Evolutionary conservation across 257 asterid genomes (phyloP), one percentile per base, ranked within the genome.

Genomic region (Fraxinus cuspidata): DNA sequence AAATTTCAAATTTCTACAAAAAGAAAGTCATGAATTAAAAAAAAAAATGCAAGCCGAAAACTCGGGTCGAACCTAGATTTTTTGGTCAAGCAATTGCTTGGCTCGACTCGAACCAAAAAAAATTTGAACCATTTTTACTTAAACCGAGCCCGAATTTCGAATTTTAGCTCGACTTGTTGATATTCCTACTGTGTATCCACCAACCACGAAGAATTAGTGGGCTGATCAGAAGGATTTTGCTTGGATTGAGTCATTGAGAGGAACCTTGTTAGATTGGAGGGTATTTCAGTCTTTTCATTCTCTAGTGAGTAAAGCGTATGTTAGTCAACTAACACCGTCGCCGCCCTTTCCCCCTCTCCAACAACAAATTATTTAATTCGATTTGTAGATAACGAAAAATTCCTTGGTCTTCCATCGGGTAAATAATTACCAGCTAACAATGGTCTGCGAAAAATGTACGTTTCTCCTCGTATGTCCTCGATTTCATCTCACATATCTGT

Each of bases 401-500:
- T 63, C 76, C 31, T 71, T 56, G 11, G 42, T 19, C 67, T 29
- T 32, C 69, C 4, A 71, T 78, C 75, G 28, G 74, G 56, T 28
- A 60, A 78, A n/a, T 58, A 63, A 68, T 34, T 78, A 40, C 25
- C 16, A 38, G 31, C 47, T 72, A 58, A 69, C 34, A 72, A 93
- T 93, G 98, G 98, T 93, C 77, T 93, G 98, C 86, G 96, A 93
- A 56, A 93, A 93, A 88, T 93, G 98, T 93, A 81, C 86, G 92
- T 16, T 47, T 27, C 16, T 21, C 15, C 35, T 11, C 77, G 2
- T 58, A 2, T 67, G 10, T 40, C 42, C 34, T 40, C 3, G 40
- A 78, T 80, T 19, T 3, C 23, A 12, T 58, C n/a, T 31, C 65
- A 19, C 40, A n/a, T 75, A 12, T 23, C 3, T 32, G 53, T 21